These are phyloP conservation scores for Clarireedia sp. DNA, from an alignment of 2,329 filamentous ascomycete genomes.

Conservation along the genomic window DNA sequence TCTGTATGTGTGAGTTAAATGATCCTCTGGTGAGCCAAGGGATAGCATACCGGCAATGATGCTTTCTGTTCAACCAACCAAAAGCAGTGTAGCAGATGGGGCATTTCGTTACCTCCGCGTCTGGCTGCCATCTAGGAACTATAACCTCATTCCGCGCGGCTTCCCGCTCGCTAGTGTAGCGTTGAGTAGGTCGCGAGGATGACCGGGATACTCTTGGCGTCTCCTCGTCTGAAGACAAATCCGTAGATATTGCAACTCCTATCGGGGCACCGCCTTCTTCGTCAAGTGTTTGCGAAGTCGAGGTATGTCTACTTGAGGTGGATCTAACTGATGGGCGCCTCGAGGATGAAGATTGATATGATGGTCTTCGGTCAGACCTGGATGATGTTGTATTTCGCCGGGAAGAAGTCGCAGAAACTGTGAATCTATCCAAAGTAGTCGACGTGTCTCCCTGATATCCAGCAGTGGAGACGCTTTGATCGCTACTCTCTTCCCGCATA, in stretches of 20 bases:
- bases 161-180: not conserved
- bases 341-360: slow-evolving; percentile 9
- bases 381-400: slow-evolving; percentile 3
- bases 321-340: slow-evolving; percentile 4
- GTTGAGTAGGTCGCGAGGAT: not conserved
- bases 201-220: slow-evolving; percentile 3
- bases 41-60: slow-evolving; percentile 70
- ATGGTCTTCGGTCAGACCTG: slow-evolving; percentile 3
- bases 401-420: slow-evolving; percentile 1
- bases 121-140: slow-evolving; percentile 80
- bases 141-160: slow-evolving; percentile 31
- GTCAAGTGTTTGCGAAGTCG: not conserved
- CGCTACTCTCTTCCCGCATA: slow-evolving; percentile 1
- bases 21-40: not conserved
- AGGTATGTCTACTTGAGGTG: not conserved
- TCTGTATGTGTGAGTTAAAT: slow-evolving; percentile 32
- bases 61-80: slow-evolving; percentile 66
- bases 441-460: slow-evolving; percentile 9
- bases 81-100: slow-evolving; percentile 78
- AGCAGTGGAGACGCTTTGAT: slow-evolving; percentile 4
- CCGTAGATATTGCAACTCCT: not conserved
- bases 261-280: not conserved
- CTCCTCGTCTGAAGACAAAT: slow-evolving; percentile 2
- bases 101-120: slow-evolving; percentile 72
- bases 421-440: slow-evolving; percentile 4